Base-by-base conservation (phyloP, 768 basidiomycete species). In the Dendrothele bispora region DNA sequence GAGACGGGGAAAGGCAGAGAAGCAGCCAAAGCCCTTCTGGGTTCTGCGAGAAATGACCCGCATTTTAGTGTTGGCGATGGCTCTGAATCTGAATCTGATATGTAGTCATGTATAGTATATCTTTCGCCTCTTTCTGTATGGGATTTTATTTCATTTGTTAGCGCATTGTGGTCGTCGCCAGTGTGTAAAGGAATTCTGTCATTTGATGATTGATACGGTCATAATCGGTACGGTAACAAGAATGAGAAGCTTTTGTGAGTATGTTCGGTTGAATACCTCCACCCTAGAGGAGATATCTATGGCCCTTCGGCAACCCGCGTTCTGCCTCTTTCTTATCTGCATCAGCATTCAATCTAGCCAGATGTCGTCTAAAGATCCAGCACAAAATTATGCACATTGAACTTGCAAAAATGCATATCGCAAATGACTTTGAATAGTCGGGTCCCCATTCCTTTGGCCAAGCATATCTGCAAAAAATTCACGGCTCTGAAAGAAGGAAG, bases 371-470 rank as follows among this genome's bases (percentile, higher is more conserved):
- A 60, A 83, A 79, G n/a, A 62, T 49, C 55, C 72, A 69, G 50
- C 72, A 74, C 67, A 84, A 73, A 22, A 77, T 53, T 27, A 82
- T 78, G 6, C 74, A 67, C 25, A 76, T 45, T 5, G 71, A 73
- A 53, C 70, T 80, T 50, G 77, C 74, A 43, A 77, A 69, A 36
- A 86, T 83, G 67, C 85, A 88, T 49, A 94, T 86, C 20, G 74
- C 78, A 65, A 83, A 94, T 2, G 87, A 88, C 35, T 76, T 72
- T 11, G 65, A 65, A 63, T 92, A 93, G 1, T 77, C 75, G 10
- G 84, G 86, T 3, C 84, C 87, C 86, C 86, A 91, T 4, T 63
- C 53, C 36, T 63, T 65, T 5, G 84, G 86, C 84, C 86, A 91
- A 20, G 81, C 67, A 57, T 86, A 87, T 8, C 50, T 50, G 38